Evolutionary conservation across 352 stramenopile species (phyloP).

Genomic region (Phytophthora melonis): DNA sequence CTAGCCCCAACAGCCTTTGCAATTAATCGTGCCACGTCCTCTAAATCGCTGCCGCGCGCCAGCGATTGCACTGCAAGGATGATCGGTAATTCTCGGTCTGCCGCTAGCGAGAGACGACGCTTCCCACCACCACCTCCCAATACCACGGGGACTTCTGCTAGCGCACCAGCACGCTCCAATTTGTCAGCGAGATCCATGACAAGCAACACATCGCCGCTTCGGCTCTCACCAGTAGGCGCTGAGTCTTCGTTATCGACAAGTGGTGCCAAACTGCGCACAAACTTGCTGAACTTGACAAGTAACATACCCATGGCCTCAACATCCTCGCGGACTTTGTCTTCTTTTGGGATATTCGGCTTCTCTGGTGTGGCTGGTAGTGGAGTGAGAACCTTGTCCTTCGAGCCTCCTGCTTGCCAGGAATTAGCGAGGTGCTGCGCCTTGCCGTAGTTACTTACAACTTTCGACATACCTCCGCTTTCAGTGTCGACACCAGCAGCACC

Average conservation of each 20-base stretch:
- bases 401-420: conserved; percentile 13
- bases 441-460: conserved; percentile 19
- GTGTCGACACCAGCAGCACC: conserved; percentile 52
- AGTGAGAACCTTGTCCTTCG: conserved; percentile 20
- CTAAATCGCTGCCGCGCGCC: conserved; percentile 47
- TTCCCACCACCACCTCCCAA: conserved; percentile 15
- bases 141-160: conserved; percentile 13
- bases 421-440: conserved; percentile 20
- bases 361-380: neutral
- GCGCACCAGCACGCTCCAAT: conserved; percentile 43
- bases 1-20: conserved; percentile 22
- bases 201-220: conserved; percentile 45
- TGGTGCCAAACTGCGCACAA: conserved; percentile 65
- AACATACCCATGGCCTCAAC: conserved; percentile 55
- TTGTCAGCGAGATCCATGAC: conserved; percentile 71
- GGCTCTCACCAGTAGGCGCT: conserved; percentile 9
- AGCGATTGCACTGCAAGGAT: conserved; percentile 53
- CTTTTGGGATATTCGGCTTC: neutral
- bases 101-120: conserved; percentile 42
- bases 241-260: conserved; percentile 43
- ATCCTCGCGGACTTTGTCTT: conserved; percentile 33
- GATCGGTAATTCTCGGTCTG: conserved; percentile 39
- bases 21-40: conserved; percentile 31
- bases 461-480: conserved; percentile 14
- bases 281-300: conserved; percentile 65